A percentile compares a stretch with the other conserved stretches of the same genome.
These are phyloP conservation scores for Fusarium metavorans DNA, from an alignment of 2,329 filamentous ascomycete species.

Conservation along the genomic window DNA sequence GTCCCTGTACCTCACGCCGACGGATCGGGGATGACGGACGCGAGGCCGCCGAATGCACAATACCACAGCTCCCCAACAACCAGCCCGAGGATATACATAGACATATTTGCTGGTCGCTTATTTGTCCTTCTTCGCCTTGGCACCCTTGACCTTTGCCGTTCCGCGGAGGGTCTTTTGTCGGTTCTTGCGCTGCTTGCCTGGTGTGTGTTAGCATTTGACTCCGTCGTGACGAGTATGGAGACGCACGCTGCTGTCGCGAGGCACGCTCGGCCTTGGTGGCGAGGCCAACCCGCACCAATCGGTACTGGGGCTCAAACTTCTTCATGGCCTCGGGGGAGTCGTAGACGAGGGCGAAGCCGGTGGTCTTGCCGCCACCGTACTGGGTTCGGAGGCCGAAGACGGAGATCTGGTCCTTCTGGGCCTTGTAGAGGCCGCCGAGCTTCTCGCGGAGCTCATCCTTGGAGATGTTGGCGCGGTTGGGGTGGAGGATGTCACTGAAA, in stretches of 20 bases:
- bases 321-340: constrained; percentile 98
- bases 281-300: constrained; percentile 92
- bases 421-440: constrained; percentile 97
- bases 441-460: constrained; percentile 98
- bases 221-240: background rate
- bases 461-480: constrained; percentile 97
- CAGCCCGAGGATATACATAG: constrained; percentile 49
- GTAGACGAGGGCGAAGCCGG: constrained; percentile 98
- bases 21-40: constrained; percentile 39
- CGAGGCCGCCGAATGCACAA: constrained; percentile 46
- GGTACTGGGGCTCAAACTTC: constrained; percentile 99
- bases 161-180: constrained; percentile 98
- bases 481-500: constrained; percentile 98
- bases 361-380: constrained; percentile 99
- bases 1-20: constrained; percentile 43
- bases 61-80: constrained; percentile 47
- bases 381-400: constrained; percentile 99
- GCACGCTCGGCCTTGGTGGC: constrained; percentile 97
- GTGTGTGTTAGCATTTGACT: constrained; percentile 41
- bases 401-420: constrained; percentile 95
- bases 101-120: constrained; percentile 63
- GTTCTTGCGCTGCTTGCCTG: constrained; percentile 99
- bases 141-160: constrained; percentile 98
- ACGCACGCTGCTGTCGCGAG: constrained; percentile 99
- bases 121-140: constrained; percentile 94